Percentiles rank a stretch among this genome's conserved stretches.
These are phyloP conservation scores for Ceratobasidium sp. DNA, from an alignment of 1,284 basidiomycete species.

Conservation along the genomic window DNA sequence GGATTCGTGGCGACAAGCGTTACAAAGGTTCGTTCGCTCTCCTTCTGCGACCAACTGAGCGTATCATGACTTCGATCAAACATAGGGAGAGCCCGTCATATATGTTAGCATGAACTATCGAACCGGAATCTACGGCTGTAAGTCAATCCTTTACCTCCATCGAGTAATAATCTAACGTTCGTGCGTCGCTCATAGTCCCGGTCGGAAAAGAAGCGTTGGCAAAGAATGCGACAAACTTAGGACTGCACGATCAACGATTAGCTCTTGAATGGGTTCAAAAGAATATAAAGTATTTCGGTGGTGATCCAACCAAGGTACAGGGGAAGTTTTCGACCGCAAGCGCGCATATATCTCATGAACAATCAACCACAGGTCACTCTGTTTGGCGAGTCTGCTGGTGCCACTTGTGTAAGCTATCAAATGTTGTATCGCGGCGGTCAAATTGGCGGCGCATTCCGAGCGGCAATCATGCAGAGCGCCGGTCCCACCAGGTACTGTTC, in stretches of 20 bases:
- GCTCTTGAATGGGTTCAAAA: conserved; percentile 64
- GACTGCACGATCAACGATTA: conserved; percentile 46
- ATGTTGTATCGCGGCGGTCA: conserved; percentile 19
- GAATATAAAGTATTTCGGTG: conserved; percentile 63
- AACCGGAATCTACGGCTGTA: conserved; percentile 17
- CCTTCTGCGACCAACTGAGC: no score
- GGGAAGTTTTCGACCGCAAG: no score
- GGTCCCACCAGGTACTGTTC: conserved; percentile 3
- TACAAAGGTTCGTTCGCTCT: neutral
- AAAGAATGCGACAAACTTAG: conserved; percentile 4
- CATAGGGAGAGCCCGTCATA: conserved; percentile 16
- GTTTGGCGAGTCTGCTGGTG: conserved; percentile 36
- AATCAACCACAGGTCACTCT: conserved; percentile 19
- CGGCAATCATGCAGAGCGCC: conserved; percentile 40
- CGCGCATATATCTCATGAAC: neutral
- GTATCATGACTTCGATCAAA: no score
- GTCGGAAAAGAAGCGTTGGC: conserved; percentile 4
- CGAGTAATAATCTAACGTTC: no score
- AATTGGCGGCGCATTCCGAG: conserved; percentile 15
- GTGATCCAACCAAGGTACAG: conserved; percentile 58
- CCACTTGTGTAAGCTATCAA: conserved; percentile 32
- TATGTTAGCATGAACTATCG: conserved; percentile 27
- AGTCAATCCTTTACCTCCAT: neutral
- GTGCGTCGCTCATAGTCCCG: conserved; percentile 7
- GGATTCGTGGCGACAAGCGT: conserved; percentile 31